phyloP scores from a whole-genome alignment of 208 protist genomes.

The Leishmania aethiopica region DNA sequence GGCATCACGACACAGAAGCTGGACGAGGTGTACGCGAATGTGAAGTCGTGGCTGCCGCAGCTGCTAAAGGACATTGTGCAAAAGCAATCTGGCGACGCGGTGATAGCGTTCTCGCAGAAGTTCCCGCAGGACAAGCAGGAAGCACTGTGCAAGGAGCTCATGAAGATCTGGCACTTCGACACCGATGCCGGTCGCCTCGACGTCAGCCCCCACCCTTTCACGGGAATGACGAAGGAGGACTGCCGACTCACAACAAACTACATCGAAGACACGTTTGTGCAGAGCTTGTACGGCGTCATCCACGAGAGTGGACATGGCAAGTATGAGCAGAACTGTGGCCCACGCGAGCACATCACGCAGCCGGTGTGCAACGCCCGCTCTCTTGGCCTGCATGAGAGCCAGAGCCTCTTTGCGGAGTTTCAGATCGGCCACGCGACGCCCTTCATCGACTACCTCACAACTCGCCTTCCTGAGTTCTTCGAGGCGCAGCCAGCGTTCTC shows the following conservation, averaged over 20 bases:
- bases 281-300: constrained; percentile 72
- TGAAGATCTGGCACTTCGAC: constrained; percentile 78
- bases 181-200: constrained; percentile 86
- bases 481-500: constrained; percentile 54
- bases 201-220: constrained; percentile 89
- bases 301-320: constrained; percentile 91
- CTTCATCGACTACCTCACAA: constrained; percentile 64
- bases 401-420: constrained; percentile 89
- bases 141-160: constrained; percentile 52
- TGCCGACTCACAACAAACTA: constrained; percentile 89
- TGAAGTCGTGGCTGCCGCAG: constrained; percentile 81
- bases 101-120: constrained; percentile 38
- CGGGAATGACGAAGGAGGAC: constrained; percentile 79
- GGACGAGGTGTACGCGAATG: constrained; percentile 69
- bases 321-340: constrained; percentile 89
- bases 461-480: constrained; percentile 52
- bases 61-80: constrained; percentile 71
- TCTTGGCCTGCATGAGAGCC: constrained; percentile 89
- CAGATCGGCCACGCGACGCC: constrained; percentile 57
- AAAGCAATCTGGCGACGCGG: constrained; percentile 40
- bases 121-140: constrained; percentile 65
- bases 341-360: constrained; percentile 55
- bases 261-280: constrained; percentile 46
- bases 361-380: constrained; percentile 71
- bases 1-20: constrained; percentile 63